A percentile compares a stretch with the other conserved stretches of the same genome.
Conservation (phyloP, 1,284 basidiomycete species). For the Irpex lacteus region DNA sequence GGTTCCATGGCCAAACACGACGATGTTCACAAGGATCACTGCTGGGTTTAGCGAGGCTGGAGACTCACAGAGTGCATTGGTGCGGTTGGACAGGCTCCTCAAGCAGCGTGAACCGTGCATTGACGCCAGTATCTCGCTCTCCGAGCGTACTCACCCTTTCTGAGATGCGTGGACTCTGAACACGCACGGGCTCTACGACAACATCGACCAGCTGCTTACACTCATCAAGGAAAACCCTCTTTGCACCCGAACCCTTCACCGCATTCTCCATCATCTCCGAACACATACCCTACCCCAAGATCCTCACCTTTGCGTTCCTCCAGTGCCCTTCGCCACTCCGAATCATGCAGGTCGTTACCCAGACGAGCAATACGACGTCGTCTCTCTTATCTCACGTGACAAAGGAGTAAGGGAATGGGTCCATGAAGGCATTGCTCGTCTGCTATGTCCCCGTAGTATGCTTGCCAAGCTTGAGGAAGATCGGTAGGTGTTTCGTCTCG, state of each 20-base stretch:
- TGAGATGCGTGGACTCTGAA: constrained; percentile 51
- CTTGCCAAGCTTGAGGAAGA: too few relatives aligned
- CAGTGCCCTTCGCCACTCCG: too few relatives aligned
- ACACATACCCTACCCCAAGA: background rate
- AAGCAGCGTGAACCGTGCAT: constrained; percentile 33
- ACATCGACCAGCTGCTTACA: constrained; percentile 23
- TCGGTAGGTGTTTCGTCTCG: too few relatives aligned
- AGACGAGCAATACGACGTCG: too few relatives aligned
- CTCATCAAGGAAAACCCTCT: background rate
- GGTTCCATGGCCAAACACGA: constrained; percentile 55
- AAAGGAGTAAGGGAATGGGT: too few relatives aligned
- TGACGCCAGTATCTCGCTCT: constrained; percentile 33
- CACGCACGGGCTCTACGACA: constrained; percentile 40
- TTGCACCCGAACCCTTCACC: background rate
- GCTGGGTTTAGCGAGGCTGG: constrained; percentile 60
- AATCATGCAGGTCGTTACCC: too few relatives aligned
- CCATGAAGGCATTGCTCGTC: too few relatives aligned
- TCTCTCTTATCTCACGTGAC: too few relatives aligned
- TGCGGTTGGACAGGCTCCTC: constrained; percentile 70
- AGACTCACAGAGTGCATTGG: constrained; percentile 61
- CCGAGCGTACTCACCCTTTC: constrained; percentile 51
- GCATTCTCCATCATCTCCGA: background rate
- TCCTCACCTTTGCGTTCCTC: background rate
- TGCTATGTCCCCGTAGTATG: too few relatives aligned
- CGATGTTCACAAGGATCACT: constrained; percentile 68